Evolutionary conservation across 768 basidiomycete species (phyloP).

Genomic region (Inosperma sp.): DNA sequence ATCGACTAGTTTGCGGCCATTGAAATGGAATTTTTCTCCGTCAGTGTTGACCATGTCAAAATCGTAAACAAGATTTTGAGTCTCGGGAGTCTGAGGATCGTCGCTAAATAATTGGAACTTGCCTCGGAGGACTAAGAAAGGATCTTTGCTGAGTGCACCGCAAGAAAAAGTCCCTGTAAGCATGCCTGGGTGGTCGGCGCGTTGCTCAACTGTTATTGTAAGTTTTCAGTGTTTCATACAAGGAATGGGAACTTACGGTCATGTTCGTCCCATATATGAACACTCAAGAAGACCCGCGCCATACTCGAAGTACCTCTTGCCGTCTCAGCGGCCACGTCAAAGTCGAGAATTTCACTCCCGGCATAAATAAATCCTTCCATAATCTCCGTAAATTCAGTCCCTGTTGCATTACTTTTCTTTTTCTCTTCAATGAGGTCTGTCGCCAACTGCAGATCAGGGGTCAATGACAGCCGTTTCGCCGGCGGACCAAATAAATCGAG

Average conservation of each 20-base stretch:
- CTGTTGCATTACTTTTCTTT: neutral
- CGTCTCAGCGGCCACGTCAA: neutral
- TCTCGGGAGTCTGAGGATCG: neutral
- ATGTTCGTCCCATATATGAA: slow-evolving; percentile 1
- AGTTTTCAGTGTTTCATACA: neutral
- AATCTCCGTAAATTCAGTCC: slow-evolving; percentile 1
- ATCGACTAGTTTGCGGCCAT: slow-evolving; percentile 1
- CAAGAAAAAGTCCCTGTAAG: slow-evolving; percentile 1
- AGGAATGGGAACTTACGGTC: neutral
- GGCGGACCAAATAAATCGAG: slow-evolving; percentile 1
- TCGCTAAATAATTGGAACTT: slow-evolving; percentile 6
- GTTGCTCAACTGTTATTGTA: neutral
- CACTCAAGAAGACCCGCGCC: slow-evolving; percentile 3
- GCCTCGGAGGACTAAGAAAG: slow-evolving; percentile 2
- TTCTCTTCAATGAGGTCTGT: neutral
- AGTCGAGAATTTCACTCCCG: slow-evolving; percentile 2
- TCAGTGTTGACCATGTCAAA: slow-evolving; percentile 2
- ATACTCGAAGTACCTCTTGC: slow-evolving; percentile 6
- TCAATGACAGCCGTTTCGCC: neutral
- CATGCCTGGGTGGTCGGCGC: slow-evolving; percentile 2
- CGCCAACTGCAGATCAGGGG: slow-evolving; percentile 1
- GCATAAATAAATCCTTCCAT: slow-evolving; percentile 8
- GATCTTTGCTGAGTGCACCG: slow-evolving; percentile 4
- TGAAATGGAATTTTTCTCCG: slow-evolving; percentile 1
- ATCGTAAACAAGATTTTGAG: slow-evolving; percentile 1